Base-by-base conservation (phyloP, 768 basidiomycete species). In the Termitomyces eurrhizus region DNA sequence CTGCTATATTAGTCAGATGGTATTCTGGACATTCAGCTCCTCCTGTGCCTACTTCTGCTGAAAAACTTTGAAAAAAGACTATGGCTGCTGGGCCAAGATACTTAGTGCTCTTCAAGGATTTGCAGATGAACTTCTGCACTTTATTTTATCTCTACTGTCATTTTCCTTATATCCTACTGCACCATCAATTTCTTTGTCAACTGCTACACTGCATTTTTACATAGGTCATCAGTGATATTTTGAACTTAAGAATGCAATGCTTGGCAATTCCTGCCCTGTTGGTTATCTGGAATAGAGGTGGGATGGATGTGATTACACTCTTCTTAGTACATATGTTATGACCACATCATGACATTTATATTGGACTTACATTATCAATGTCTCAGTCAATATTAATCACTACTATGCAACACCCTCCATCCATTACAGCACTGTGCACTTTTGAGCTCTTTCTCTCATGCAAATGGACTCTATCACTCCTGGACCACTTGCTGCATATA, bases 401-500 rank as follows among this genome's bases (percentile, higher is more conserved):
- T 29, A 84, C 84, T 5, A 89, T 91, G 0, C 83, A 84, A 58
- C 78, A 77, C 52, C 69, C 79, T 26, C 76, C 79, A 21, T 68
- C 74, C 14, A 66, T 66, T 3, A 61, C 63, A 4, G 57, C 63
- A 11, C 63, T 70, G 13, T 59, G 65, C 9, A 70, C 67, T 8
- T 71, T 74, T 52, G 80, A 78, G 0, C 77, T 85, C 53, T 85
- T 83, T 32, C 74, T 83, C 21, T 57, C 74, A 2, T 73, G 73
- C 8, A 88, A 92, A 68, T 96, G 93, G 90, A 69, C 82, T 6
- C 77, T 89, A 46, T 71, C 78, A 0, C 85, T 93, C 0, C 69
- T 97, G 4, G 83, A 92, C 65, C 88, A 94, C 64, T 82, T 98
- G 8, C 76, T 98, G 9, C 86, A 86, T 11, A 95, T 94, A 0